These are phyloP conservation scores for Hypocrella siamensis DNA, from an alignment of 2,329 filamentous ascomycete genomes.

Conservation along the genomic window DNA sequence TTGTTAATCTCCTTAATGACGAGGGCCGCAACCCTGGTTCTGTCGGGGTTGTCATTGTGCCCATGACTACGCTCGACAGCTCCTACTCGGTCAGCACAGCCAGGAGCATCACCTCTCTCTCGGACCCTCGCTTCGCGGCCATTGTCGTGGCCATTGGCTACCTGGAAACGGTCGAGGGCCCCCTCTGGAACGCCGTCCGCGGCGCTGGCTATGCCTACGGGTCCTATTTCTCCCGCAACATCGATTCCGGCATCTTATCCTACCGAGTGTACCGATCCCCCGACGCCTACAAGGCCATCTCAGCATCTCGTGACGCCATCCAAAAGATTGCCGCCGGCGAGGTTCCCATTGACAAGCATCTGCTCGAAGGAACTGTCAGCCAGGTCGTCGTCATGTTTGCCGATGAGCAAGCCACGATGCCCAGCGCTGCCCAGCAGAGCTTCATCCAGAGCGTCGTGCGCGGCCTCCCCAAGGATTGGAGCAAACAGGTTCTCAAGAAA, in stretches of 20 bases:
- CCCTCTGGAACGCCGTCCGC: slow-evolving; percentile 83
- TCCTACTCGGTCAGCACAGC: slow-evolving; percentile 71
- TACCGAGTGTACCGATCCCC: slow-evolving; percentile 85
- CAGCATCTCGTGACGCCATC: slow-evolving; percentile 60
- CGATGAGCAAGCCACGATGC: slow-evolving; percentile 77
- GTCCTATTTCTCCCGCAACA: slow-evolving; percentile 59
- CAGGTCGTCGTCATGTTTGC: slow-evolving; percentile 77
- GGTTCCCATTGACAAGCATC: slow-evolving; percentile 58
- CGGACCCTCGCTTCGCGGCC: slow-evolving; percentile 64
- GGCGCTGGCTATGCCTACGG: slow-evolving; percentile 91
- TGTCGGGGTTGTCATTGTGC: slow-evolving; percentile 61
- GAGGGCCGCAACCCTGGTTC: slow-evolving; percentile 63
- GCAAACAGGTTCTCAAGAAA: slow-evolving; percentile 56
- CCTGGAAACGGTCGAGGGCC: slow-evolving; percentile 84
- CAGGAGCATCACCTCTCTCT: slow-evolving; percentile 58
- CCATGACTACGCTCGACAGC: slow-evolving; percentile 84
- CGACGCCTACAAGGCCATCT: slow-evolving; percentile 74
- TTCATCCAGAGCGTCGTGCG: slow-evolving; percentile 72
- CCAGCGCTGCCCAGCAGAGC: slow-evolving; percentile 64
- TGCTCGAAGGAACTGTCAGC: slow-evolving; percentile 81
- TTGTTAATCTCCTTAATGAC: slow-evolving; percentile 54
- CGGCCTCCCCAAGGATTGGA: slow-evolving; percentile 62
- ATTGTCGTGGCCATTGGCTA: slow-evolving; percentile 82
- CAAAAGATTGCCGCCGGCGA: slow-evolving; percentile 57
- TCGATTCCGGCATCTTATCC: slow-evolving; percentile 65